Conservation (phyloP, 2,329 filamentous ascomycete species). For the Cladophialophora chaetospira region DNA sequence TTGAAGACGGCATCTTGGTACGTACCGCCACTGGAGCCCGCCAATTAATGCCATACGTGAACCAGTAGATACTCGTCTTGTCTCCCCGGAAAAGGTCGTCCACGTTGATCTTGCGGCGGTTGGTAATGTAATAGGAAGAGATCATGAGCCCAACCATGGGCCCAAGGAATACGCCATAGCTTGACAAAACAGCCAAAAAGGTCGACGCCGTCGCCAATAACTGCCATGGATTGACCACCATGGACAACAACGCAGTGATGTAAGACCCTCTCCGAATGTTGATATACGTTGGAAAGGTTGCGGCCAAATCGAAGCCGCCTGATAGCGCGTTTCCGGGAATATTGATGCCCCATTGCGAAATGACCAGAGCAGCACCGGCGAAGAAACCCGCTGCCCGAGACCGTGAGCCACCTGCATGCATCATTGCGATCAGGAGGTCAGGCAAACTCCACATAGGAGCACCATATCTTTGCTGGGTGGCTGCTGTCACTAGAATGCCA, state of each 20-base stretch:
- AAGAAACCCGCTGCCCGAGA: slow-evolving; percentile 52
- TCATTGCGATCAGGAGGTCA: slow-evolving; percentile 40
- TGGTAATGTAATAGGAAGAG: slow-evolving; percentile 40
- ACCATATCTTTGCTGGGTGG: slow-evolving; percentile 40
- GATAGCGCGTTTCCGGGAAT: slow-evolving; percentile 53
- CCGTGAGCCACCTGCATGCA: slow-evolving; percentile 37
- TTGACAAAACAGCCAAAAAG: slow-evolving; percentile 51
- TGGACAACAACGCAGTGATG: slow-evolving; percentile 48
- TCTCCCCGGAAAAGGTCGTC: slow-evolving; percentile 46
- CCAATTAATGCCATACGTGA: slow-evolving; percentile 48
- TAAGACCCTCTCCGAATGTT: slow-evolving; percentile 59
- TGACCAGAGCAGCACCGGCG: slow-evolving; percentile 47
- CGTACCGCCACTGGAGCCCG: slow-evolving; percentile 38
- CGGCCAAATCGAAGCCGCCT: slow-evolving; percentile 58
- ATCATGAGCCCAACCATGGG: slow-evolving; percentile 43
- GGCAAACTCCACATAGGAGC: slow-evolving; percentile 48
- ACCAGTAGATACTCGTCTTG: slow-evolving; percentile 47
- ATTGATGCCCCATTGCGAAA: slow-evolving; percentile 51
- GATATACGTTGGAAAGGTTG: slow-evolving; percentile 55
- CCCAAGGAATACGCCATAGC: slow-evolving; percentile 46
- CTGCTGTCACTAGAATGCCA: slow-evolving; percentile 43
- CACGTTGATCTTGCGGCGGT: slow-evolving; percentile 44
- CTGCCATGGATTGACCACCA: slow-evolving; percentile 55
- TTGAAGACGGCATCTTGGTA: too few species aligned
- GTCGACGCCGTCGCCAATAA: slow-evolving; percentile 48